These are phyloP conservation scores for Casaregolazyma suthepensis DNA, from an alignment of 1,139 yeast species.

Conservation along the genomic window DNA sequence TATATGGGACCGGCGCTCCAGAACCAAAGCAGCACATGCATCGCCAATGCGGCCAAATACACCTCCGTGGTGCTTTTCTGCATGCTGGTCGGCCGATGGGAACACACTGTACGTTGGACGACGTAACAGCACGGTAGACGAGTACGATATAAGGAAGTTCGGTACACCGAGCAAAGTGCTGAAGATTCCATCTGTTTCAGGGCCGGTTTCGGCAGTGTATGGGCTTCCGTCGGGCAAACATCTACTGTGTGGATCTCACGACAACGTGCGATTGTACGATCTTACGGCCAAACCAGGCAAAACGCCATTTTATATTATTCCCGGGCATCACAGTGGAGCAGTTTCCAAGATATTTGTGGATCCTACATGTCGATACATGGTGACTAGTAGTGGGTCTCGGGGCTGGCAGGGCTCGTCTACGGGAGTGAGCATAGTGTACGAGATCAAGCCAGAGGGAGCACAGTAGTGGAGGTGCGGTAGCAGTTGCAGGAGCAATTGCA, in stretches of 20 bases:
- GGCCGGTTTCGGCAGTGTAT: conserved; percentile 78
- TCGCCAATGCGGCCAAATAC: conserved; percentile 53
- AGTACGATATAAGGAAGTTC: conserved; percentile 60
- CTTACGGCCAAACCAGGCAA: conserved; percentile 43
- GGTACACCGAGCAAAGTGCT: conserved; percentile 50
- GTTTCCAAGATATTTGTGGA: conserved; percentile 69
- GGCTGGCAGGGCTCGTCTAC: conserved; percentile 89
- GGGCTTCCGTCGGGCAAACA: conserved; percentile 79
- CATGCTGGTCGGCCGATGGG: conserved; percentile 87
- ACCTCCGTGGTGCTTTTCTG: conserved; percentile 91
- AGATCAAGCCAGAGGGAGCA: conserved; percentile 41
- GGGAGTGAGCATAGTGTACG: conserved; percentile 76
- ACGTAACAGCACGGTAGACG: conserved; percentile 84
- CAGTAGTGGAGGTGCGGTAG: no score
- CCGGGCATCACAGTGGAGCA: conserved; percentile 64
- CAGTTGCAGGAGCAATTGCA: no score
- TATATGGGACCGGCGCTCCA: conserved; percentile 73
- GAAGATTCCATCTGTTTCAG: conserved; percentile 80
- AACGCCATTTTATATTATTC: conserved; percentile 49
- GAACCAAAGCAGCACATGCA: conserved; percentile 45
- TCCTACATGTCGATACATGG: conserved; percentile 79
- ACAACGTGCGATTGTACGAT: conserved; percentile 82
- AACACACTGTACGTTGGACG: conserved; percentile 77
- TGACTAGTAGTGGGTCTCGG: conserved; percentile 89
- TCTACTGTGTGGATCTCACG: conserved; percentile 80